These are phyloP conservation scores for Candida adriatica DNA, from an alignment of 805 yeast species.

Conservation along the genomic window DNA sequence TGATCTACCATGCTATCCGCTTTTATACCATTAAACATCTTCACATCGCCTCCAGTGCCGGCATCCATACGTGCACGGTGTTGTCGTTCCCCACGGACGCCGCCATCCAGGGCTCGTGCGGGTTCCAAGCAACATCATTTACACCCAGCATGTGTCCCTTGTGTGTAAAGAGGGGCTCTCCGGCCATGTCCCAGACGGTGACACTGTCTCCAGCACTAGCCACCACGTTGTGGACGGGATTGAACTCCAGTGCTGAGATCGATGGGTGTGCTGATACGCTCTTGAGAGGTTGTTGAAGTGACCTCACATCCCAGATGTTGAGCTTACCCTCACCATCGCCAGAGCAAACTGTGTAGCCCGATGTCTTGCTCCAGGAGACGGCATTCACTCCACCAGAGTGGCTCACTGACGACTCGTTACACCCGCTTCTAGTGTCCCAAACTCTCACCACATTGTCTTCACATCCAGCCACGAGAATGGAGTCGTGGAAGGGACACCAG, in stretches of 20 bases:
- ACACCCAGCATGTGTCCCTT: conserved; percentile 87
- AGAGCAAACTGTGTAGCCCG: conserved; percentile 52
- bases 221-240: conserved; percentile 47
- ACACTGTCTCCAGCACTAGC: conserved; percentile 60
- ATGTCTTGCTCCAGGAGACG: conserved; percentile 51
- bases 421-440: conserved; percentile 43
- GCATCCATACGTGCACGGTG: conserved; percentile 82
- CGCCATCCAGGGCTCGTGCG: conserved; percentile 59
- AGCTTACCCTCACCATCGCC: conserved; percentile 58
- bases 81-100: conserved; percentile 82
- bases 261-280: conserved; percentile 37
- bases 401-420: conserved; percentile 7
- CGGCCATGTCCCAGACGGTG: conserved; percentile 49
- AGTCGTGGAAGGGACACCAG: conserved; percentile 59
- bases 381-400: conserved; percentile 43
- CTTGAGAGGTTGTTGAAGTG: conserved; percentile 26
- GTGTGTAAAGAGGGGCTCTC: conserved; percentile 49
- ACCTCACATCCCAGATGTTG: conserved; percentile 61
- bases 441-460: conserved; percentile 50
- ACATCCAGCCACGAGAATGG: conserved; percentile 58
- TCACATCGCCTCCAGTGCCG: conserved; percentile 28
- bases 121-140: conserved; percentile 79
- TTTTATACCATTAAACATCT: too few species aligned
- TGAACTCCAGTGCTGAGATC: conserved; percentile 70
- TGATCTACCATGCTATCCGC: too few species aligned